These are phyloP conservation scores for Tephrocybe sp. DNA, from an alignment of 768 basidiomycete genomes.

Conservation along the genomic window DNA sequence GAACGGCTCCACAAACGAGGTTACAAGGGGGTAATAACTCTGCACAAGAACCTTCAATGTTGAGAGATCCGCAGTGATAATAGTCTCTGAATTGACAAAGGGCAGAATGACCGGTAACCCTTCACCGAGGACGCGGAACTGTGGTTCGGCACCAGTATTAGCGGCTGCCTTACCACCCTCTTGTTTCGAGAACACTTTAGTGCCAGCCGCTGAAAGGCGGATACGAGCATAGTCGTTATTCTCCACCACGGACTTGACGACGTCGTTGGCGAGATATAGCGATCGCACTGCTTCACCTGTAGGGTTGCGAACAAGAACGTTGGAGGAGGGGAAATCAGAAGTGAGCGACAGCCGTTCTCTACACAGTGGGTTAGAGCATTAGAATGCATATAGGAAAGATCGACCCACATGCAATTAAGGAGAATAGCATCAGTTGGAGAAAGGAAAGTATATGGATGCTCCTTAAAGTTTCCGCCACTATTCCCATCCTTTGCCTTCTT, in stretches of 20 bases:
- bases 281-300: constrained; percentile 69
- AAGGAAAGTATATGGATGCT: constrained; percentile 89
- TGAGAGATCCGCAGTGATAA: constrained; percentile 55
- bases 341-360: constrained; percentile 74
- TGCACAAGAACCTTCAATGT: constrained; percentile 67
- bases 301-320: constrained; percentile 86
- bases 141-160: constrained; percentile 34
- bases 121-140: constrained; percentile 80
- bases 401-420: constrained; percentile 65
- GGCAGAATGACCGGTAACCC: constrained; percentile 84
- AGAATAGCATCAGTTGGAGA: constrained; percentile 68
- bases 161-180: constrained; percentile 58
- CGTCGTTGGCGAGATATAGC: constrained; percentile 83
- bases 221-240: constrained; percentile 83
- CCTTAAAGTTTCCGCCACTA: constrained; percentile 60
- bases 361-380: not conserved
- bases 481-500: constrained; percentile 19
- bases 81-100: constrained; percentile 61
- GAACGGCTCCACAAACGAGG: constrained; percentile 62
- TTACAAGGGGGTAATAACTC: constrained; percentile 78
- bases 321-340: constrained; percentile 66
- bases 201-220: constrained; percentile 89
- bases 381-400: not conserved
- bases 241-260: constrained; percentile 76
- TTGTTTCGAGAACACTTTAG: constrained; percentile 90